Conservation (phyloP, 176 grass and related monocot genomes). For the Avena sativa region DNA sequence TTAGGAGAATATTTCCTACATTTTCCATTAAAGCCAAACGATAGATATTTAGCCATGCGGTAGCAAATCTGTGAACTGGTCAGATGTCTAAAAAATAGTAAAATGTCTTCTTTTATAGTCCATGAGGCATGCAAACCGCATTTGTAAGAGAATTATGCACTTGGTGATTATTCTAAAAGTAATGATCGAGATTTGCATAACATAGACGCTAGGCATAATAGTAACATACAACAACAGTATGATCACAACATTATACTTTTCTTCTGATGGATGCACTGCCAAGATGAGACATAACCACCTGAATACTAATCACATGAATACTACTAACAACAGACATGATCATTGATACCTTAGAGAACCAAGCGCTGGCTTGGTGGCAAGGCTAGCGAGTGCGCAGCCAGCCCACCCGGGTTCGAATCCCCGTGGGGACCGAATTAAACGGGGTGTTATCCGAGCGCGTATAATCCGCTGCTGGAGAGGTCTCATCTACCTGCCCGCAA, state of each 20-base stretch:
- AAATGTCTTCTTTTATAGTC: background rate
- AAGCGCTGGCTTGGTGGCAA: too few relatives aligned
- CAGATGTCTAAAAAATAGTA: background rate
- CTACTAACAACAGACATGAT: background rate
- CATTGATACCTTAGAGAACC: background rate
- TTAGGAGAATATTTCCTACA: slow-evolving; percentile 16
- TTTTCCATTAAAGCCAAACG: background rate
- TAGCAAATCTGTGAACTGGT: slow-evolving; percentile 11
- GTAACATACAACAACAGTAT: slow-evolving; percentile 10
- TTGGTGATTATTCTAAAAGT: background rate
- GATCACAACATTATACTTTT: background rate
- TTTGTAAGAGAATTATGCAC: background rate
- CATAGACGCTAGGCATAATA: background rate
- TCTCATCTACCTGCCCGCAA: too few relatives aligned
- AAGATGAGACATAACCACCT: background rate
- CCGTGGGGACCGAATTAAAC: too few relatives aligned
- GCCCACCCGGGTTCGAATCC: too few relatives aligned
- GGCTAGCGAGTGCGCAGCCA: too few relatives aligned
- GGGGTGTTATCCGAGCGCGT: too few relatives aligned
- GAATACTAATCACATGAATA: slow-evolving; percentile 19
- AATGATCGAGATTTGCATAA: background rate
- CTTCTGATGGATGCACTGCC: background rate
- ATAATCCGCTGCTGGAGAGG: too few relatives aligned
- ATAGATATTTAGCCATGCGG: background rate
- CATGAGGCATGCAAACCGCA: background rate